A percentile compares a stretch with the other conserved stretches of the same genome.
Conservation (phyloP, 2,329 filamentous ascomycete genomes). For the Xylariaceae sp. region DNA sequence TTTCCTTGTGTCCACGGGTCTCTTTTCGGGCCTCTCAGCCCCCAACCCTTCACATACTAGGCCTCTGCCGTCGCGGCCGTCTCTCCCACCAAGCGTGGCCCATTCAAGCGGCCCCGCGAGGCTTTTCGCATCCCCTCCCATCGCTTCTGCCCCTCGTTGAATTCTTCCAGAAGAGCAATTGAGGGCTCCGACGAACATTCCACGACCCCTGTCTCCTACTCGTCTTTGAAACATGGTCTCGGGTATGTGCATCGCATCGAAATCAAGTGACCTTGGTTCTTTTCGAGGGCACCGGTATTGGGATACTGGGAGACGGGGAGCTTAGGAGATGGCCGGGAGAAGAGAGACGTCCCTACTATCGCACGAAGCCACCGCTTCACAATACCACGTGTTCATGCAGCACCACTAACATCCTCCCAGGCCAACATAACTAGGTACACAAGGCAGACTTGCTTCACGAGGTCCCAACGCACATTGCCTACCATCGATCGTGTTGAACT, state of each 20-base stretch:
- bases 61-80: slow-evolving; percentile 18
- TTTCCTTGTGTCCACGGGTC: slow-evolving; percentile 18
- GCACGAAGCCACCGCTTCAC: no score
- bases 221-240: slow-evolving; percentile 1
- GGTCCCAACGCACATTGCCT: no score
- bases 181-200: slow-evolving; percentile 19
- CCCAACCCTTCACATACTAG: slow-evolving; percentile 11
- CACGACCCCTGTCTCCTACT: background rate
- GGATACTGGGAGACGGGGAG: no score
- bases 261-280: slow-evolving; percentile 11
- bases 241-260: slow-evolving; percentile 13
- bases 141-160: slow-evolving; percentile 4
- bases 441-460: no score
- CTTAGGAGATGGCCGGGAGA: no score
- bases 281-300: no score
- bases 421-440: no score
- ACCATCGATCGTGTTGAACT: no score
- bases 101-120: slow-evolving; percentile 19
- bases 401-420: no score
- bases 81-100: slow-evolving; percentile 13
- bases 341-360: no score
- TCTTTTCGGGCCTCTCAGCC: slow-evolving; percentile 25
- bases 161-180: slow-evolving; percentile 16
- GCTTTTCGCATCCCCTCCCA: slow-evolving; percentile 5
- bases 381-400: no score